Evolutionary conservation across 192 early-diverging fungal genomes (phyloP), one percentile per base, ranked within the genome.

Genomic region (Coemansia sp.): DNA sequence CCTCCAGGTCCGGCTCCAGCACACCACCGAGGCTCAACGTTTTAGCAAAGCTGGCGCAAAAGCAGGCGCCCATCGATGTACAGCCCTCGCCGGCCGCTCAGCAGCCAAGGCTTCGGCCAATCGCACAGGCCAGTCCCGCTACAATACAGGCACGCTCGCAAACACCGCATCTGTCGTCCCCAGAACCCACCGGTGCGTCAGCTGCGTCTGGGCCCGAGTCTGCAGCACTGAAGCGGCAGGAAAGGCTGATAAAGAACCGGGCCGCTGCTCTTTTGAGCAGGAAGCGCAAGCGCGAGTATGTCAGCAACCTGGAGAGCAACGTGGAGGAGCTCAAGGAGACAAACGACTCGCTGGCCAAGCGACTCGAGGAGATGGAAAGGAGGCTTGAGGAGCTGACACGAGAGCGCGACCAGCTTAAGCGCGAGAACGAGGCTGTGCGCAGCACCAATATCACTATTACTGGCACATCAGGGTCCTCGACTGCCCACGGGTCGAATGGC

Each of bases 191-290:
- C n/a, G n/a, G n/a, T n/a, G n/a, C n/a, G n/a, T n/a, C n/a, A n/a
- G 8, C 30, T 11, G 9, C 50, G 19, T 46, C 24, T 20, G 15
- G 49, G n/a, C 55, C 40, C 15, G 64, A 65, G 4, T 20, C 78
- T 0, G 62, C 66, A 1, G 71, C 73, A 23, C 67, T 80, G 26
- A 96, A 94, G 65, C 80, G 87, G 20, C 87, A 91, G 55, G 87
- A 91, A 52, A 78, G 94, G 26, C 62, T 96, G 52, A 91, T 96
- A 45, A 94, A 93, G 77, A 96, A 96, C 68, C 84, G 94, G 10
- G 91, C 88, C 3, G 89, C 90, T 0, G 94, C 94, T 9, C 69
- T 92, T 27, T 64, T 89, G 46, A 90, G 87, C 11, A 82, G 94
- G 29, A 93, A 92, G 72, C 82, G 92, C 38, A 94, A 96, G 72